phyloP scores from a whole-genome alignment of 805 yeast genomes.

The Metschnikowia chrysomelidarum region DNA sequence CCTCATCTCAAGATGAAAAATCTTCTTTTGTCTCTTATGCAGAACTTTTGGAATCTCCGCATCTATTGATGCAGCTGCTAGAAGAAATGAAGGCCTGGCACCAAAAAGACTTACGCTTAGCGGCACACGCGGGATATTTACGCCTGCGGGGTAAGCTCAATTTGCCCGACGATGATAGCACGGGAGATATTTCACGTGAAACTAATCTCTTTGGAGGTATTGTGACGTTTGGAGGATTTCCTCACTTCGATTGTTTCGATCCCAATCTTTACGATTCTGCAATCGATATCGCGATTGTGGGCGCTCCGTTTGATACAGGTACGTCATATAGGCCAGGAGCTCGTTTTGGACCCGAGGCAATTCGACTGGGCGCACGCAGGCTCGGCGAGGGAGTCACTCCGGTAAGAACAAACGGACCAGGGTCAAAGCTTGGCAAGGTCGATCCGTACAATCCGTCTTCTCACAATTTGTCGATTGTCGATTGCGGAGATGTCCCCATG shows the following conservation, averaged over 20 bases:
- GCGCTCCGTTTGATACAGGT: conserved; percentile 61
- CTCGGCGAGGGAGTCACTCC: conserved; percentile 43
- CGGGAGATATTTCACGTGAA: conserved; percentile 24
- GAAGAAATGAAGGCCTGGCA: conserved; percentile 5
- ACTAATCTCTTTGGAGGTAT: conserved; percentile 46
- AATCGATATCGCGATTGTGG: conserved; percentile 54
- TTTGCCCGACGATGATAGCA: conserved; percentile 36
- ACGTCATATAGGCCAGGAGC: conserved; percentile 57
- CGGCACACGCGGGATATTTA: conserved; percentile 17
- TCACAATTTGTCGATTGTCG: conserved; percentile 41
- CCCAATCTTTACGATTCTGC: conserved; percentile 20
- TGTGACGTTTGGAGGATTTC: conserved; percentile 52
- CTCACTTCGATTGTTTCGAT: conserved; percentile 47
- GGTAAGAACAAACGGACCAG: conserved; percentile 20
- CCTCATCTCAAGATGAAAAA: not conserved
- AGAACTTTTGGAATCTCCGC: conserved; percentile 2
- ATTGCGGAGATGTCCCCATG: conserved; percentile 69
- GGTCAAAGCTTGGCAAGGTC: conserved; percentile 36
- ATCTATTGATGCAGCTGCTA: conserved; percentile 4
- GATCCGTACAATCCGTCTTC: conserved; percentile 51
- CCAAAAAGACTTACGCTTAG: conserved; percentile 4
- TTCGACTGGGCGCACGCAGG: conserved; percentile 47
- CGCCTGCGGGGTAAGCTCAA: conserved; percentile 21
- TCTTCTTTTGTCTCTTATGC: conserved; percentile 2
- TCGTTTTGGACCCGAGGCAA: conserved; percentile 56